Percentiles rank a stretch among this genome's conserved stretches.
Evolutionary conservation across 1,139 yeast species (phyloP).

Genomic region (Candida sanyaensis): DNA sequence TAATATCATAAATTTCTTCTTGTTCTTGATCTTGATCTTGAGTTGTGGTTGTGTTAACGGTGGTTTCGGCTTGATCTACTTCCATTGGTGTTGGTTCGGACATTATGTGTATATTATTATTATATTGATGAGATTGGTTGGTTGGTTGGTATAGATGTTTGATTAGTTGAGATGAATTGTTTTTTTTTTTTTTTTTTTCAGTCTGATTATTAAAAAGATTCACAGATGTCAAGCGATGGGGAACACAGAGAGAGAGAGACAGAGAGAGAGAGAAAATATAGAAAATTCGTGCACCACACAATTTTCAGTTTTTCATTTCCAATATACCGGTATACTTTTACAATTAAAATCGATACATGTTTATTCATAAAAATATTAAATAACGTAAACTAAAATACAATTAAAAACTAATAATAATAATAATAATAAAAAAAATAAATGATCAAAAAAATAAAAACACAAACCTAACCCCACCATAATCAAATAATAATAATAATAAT

Average conservation of each 20-base stretch:
- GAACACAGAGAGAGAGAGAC: no score
- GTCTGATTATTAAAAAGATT: background rate
- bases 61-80: background rate
- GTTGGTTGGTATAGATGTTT: background rate
- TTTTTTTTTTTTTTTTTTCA: background rate
- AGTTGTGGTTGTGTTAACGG: background rate
- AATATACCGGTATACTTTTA: no score
- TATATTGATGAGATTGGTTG: background rate
- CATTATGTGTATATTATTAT: conserved; percentile 3
- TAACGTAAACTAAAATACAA: no score
- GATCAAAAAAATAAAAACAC: background rate
- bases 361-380: background rate
- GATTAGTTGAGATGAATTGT: background rate
- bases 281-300: background rate
- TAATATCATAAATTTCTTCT: conserved; percentile 48
- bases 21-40: conserved; percentile 9
- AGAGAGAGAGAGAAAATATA: background rate
- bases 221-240: no score
- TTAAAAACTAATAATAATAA: no score
- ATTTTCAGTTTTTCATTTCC: background rate
- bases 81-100: conserved; percentile 11
- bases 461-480: background rate
- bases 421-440: no score
- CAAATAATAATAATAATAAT: background rate
- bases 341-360: background rate